These are phyloP conservation scores for Beta macrorhiza DNA, from an alignment of 179 eudicot genomes.

Conservation along the genomic window DNA sequence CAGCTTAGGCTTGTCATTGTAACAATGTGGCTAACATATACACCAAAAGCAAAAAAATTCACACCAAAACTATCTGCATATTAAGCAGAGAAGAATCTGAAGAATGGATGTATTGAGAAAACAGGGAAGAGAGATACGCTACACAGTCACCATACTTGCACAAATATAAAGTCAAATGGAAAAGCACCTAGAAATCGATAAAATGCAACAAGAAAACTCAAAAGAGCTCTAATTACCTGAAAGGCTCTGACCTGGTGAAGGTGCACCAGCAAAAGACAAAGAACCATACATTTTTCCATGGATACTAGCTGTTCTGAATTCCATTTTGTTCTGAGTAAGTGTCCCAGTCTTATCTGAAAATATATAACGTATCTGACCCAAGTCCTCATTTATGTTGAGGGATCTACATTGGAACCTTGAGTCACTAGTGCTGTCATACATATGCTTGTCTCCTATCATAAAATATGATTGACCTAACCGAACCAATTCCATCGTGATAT, in stretches of 20 bases:
- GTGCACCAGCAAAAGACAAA: slow-evolving; percentile 29
- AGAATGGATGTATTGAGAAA: neutral
- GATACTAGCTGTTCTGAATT: slow-evolving; percentile 74
- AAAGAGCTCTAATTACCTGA: slow-evolving; percentile 40
- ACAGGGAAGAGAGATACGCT: neutral
- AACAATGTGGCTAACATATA: neutral
- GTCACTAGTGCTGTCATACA: slow-evolving; percentile 60
- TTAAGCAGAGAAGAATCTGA: neutral
- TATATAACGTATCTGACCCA: slow-evolving; percentile 92
- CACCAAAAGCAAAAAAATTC: neutral
- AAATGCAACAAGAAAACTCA: neutral
- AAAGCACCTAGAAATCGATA: neutral
- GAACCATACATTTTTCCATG: slow-evolving; percentile 65
- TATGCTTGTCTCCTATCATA: slow-evolving; percentile 84
- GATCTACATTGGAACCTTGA: slow-evolving; percentile 97
- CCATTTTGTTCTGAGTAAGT: slow-evolving; percentile 94
- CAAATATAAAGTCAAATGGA: neutral
- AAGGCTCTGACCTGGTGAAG: slow-evolving; percentile 30
- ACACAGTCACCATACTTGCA: neutral
- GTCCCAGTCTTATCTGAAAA: slow-evolving; percentile 97
- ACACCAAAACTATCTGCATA: neutral
- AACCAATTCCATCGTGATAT: slow-evolving; percentile 95
- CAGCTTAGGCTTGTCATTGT: neutral
- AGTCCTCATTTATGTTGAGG: slow-evolving; percentile 92
- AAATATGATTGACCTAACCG: slow-evolving; percentile 94